A percentile compares a stretch with the other conserved stretches of the same genome.
phyloP scores from a whole-genome alignment of 2,329 filamentous ascomycete genomes.

The Exserohilum turcica region DNA sequence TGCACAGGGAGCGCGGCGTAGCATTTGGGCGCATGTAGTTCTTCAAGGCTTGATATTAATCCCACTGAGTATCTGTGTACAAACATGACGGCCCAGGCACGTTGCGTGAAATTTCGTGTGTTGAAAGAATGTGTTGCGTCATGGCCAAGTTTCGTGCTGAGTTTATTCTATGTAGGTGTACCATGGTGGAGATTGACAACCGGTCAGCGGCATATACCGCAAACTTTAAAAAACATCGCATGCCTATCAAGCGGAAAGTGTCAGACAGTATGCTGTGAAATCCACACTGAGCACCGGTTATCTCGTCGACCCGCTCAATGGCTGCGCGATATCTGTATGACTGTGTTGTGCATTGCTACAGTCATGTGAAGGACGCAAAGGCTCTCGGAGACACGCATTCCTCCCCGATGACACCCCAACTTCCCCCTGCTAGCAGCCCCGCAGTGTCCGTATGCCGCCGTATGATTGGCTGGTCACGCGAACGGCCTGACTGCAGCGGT shows the following conservation, averaged over 20 bases:
- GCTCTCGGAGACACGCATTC: constrained; percentile 24
- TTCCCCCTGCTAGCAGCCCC: constrained; percentile 16
- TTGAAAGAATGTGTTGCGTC: neutral
- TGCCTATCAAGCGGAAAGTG: neutral
- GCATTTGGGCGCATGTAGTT: constrained; percentile 22
- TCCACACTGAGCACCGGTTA: neutral
- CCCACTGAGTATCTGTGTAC: constrained; percentile 1
- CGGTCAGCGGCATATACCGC: neutral
- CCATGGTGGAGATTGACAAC: neutral
- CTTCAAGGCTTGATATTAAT: constrained; percentile 12
- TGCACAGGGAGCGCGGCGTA: constrained; percentile 35
- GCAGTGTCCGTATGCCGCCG: neutral
- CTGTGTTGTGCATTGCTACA: constrained; percentile 5
- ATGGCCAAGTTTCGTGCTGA: neutral
- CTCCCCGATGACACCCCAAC: constrained; percentile 22
- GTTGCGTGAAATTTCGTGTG: too few species aligned
- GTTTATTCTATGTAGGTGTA: too few species aligned
- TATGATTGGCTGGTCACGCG: constrained; percentile 14
- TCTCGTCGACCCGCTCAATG: neutral
- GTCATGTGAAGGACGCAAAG: constrained; percentile 2
- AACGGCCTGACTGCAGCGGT: constrained; percentile 4
- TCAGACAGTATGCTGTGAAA: neutral
- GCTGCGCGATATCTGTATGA: constrained; percentile 11
- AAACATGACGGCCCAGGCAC: neutral
- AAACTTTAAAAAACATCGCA: neutral